Percentiles rank a stretch among this genome's conserved stretches.
Conservation (phyloP, 2,329 filamentous ascomycete species). For the Sporothrix protearum region DNA sequence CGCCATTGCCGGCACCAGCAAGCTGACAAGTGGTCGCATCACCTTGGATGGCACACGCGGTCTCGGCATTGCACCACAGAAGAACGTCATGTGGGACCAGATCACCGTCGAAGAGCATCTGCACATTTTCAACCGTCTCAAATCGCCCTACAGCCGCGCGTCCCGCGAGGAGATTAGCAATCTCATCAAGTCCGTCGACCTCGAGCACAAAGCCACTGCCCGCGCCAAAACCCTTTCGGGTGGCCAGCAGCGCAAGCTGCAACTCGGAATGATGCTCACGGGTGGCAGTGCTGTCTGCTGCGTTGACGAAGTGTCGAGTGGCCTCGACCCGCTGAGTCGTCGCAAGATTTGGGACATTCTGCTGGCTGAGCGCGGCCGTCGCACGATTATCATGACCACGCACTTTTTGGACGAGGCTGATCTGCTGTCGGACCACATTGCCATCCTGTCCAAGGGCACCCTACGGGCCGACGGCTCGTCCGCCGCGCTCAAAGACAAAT, state of each 20-base stretch:
- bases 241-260: slow-evolving; percentile 87
- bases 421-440: slow-evolving; percentile 81
- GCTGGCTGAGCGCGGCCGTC: slow-evolving; percentile 72
- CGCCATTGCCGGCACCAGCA: slow-evolving; percentile 78
- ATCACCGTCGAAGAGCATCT: slow-evolving; percentile 84
- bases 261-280: slow-evolving; percentile 92
- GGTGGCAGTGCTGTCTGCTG: slow-evolving; percentile 85
- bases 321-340: slow-evolving; percentile 79
- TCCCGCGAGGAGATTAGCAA: slow-evolving; percentile 56
- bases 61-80: slow-evolving; percentile 83
- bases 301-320: slow-evolving; percentile 86
- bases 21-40: slow-evolving; percentile 71
- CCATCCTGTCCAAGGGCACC: slow-evolving; percentile 78
- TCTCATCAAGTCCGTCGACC: slow-evolving; percentile 68
- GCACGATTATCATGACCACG: slow-evolving; percentile 84
- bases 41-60: slow-evolving; percentile 73
- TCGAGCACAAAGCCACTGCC: slow-evolving; percentile 69
- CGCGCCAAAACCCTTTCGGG: slow-evolving; percentile 76
- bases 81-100: slow-evolving; percentile 91
- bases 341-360: slow-evolving; percentile 94
- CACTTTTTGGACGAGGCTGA: slow-evolving; percentile 95
- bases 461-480: slow-evolving; percentile 80
- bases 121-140: slow-evolving; percentile 76
- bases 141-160: slow-evolving; percentile 58
- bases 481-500: slow-evolving; percentile 75